Evolutionary conservation across 768 basidiomycete species (phyloP), one percentile per base, ranked within the genome.

Genomic region (Pulveroboletus sp.): DNA sequence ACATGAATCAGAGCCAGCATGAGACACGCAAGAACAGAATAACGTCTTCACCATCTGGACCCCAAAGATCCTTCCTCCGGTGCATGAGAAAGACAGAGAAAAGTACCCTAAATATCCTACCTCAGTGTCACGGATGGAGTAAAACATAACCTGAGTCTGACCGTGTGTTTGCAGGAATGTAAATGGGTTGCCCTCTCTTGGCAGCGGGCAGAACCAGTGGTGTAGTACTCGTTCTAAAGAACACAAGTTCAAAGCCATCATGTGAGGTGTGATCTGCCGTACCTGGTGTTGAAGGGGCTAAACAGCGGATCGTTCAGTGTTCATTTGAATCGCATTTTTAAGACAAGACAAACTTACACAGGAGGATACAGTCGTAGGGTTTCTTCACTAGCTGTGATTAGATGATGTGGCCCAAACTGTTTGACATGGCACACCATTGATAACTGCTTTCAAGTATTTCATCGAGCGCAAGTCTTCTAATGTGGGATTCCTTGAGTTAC

Each of bases 41-140:
- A 15, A 1, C 10, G 3, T 14, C 2, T 49, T 52, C 55, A 82
- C 82, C 83, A 58, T 84, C 82, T 1, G 82, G 81, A 0, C 84
- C 84, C 84, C 84, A 86, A 6, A 82, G 71, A 54, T 83, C 80
- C 43, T 65, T 73, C 30, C 82, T 71, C 6, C 83, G 73, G 33
- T 86, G 84, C 81, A 84, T 82, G 30, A 78, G 52, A 47, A 70
- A 64, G 5, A 81, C 72, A 8, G 76, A 73, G 58, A 80, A 85
- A 0, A 64, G 49, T 24, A 66, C 57, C 33, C 79, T 77, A 13
- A 45, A 35, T 2, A 33, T 36, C 21, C 11, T 3, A 2, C 35
- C 24, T 58, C 30, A 40, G 33, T 21, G 33, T 24, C 13, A 27
- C 8, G 18, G 17, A 14, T 8, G n/a, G 1, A 8, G n/a, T 38